Evolutionary conservation across 2,329 filamentous ascomycete genomes (phyloP).

Genomic region (Mollisia scopiformis): DNA sequence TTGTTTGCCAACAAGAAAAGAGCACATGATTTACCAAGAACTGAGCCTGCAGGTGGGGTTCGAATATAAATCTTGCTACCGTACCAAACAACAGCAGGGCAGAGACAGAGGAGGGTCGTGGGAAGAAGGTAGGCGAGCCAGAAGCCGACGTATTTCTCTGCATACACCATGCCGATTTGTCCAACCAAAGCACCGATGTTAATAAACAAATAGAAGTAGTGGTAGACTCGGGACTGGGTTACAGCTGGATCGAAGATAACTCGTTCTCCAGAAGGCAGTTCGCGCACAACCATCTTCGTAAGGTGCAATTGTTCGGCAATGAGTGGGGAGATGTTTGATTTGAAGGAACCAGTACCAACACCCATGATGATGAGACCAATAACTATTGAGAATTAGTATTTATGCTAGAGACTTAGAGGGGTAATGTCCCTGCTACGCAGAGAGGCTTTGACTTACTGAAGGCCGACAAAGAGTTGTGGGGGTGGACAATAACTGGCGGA

Average conservation of each 20-base stretch:
- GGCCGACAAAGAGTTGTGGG: conserved; percentile 56
- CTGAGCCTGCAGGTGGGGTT: conserved; percentile 71
- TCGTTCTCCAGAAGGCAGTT: conserved; percentile 54
- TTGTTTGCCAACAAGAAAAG: conserved; percentile 60
- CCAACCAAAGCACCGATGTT: conserved; percentile 64
- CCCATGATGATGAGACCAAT: conserved; percentile 68
- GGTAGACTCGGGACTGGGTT: conserved; percentile 63
- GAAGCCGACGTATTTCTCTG: conserved; percentile 77
- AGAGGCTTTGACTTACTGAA: too few relatives aligned
- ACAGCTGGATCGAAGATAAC: conserved; percentile 63
- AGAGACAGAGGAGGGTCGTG: conserved; percentile 64
- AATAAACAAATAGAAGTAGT: conserved; percentile 73
- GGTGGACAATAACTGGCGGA: conserved; percentile 57
- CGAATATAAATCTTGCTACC: conserved; percentile 64
- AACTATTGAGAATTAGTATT: too few relatives aligned
- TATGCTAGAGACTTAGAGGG: too few relatives aligned
- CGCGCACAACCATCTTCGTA: conserved; percentile 53
- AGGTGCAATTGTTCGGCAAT: conserved; percentile 63
- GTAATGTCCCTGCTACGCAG: too few relatives aligned
- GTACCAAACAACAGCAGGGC: conserved; percentile 62
- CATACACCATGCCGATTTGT: conserved; percentile 71
- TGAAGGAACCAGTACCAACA: conserved; percentile 72
- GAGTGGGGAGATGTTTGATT: conserved; percentile 68
- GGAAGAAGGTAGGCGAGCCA: conserved; percentile 73
- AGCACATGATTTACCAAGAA: conserved; percentile 67